Base-by-base conservation (phyloP, 371 early-diverging fungal genomes). In the Mucor lusitanicus region DNA sequence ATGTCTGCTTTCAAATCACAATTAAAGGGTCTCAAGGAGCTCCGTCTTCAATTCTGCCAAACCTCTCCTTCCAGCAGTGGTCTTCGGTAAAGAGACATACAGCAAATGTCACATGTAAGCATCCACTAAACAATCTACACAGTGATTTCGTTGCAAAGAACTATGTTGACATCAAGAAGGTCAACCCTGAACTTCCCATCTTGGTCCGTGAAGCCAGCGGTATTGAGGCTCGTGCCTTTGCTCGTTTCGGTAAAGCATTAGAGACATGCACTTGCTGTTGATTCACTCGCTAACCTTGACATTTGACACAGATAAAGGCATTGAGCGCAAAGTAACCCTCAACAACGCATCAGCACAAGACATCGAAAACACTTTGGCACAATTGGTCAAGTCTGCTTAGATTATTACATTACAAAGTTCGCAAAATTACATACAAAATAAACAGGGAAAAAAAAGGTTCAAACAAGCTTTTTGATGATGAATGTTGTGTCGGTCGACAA, bases 41-140 rank as follows among this genome's bases (percentile, higher is more conserved):
- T 97, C 46, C 92, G 97, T 70, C 86, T 97, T 61, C 97, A 97
- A 79, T 86, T 94, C 78, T 93, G 93, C 78, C 95, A 93, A 80
- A 91, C 87, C 19, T 88, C 89, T n/a, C 83, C 92, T 60, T 89
- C 91, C 48, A 93, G 93, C 85, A 85, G 86, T 67, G 95, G 95
- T 59, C 75, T 94, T 67, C 90, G 95, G 95, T 94, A 87, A 79
- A 57, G 6, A 19, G 6, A n/a, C 17, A 32, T 39, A 17, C n/a
- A 42, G 28, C 8, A 12, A 54, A 54, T 27, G n/a, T 53, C 23
- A 15, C 23, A 39, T 59, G 27, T 39, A 50, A 30, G 33, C 32
- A 59, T 62, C 13, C 21, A 57, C 1, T 7, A 21, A 59, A 44
- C 37, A 21, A 59, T 33, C 27, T 56, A 50, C 55, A 35, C 79